Base-by-base conservation (phyloP, 2,329 filamentous ascomycete species). In the Pseudogymnoascus sp. region DNA sequence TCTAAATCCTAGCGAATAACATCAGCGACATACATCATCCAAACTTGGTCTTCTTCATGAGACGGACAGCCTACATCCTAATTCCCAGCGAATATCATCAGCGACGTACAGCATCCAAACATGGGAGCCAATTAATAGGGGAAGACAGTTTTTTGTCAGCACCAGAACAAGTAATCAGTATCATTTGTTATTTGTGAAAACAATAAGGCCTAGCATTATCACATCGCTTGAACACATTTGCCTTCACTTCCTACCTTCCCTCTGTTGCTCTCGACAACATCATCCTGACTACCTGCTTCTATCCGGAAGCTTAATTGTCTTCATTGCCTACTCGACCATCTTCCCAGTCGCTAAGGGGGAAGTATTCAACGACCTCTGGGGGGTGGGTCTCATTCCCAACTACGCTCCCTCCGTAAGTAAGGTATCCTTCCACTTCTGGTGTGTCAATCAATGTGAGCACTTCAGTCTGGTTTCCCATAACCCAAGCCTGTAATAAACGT, bases 391-490 rank as follows among this genome's bases (percentile, higher is more conserved):
- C 65, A 66, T 73, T 73, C 1, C 73, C 73, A 59, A 68, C 63
- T 6, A 71, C 72, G 60, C 67, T 67, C 1, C 73, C 73, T 1
- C 73, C 73, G 66, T 69, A 75, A 10, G 63, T 67, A 62, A 75
- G 65, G 65, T 74, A 75, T 8, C 73, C 73, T 38, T 71, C 65
- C 4, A 74, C 69, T 11, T 71, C 69, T 4, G 68, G 69, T n/a
- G 10, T 56, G 5, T 64, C 62, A 14, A 70, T 68, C 60, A 63
- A 64, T 1, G 21, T 38, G 25, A 71, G 67, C 50, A 71, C 65
- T 42, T 71, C 69, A 0, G 56, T 66, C 12, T 67, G 66, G 53
- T 69, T 72, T 3, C 75, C 76, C 63, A 75, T 72, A 44, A 76
- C 75, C 66, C 75, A 76, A 21, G 50, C 50, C 50, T 56, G 28